Evolutionary conservation across 2,329 filamentous ascomycete genomes (phyloP).

Genomic region (Neonectria magnoliae): DNA sequence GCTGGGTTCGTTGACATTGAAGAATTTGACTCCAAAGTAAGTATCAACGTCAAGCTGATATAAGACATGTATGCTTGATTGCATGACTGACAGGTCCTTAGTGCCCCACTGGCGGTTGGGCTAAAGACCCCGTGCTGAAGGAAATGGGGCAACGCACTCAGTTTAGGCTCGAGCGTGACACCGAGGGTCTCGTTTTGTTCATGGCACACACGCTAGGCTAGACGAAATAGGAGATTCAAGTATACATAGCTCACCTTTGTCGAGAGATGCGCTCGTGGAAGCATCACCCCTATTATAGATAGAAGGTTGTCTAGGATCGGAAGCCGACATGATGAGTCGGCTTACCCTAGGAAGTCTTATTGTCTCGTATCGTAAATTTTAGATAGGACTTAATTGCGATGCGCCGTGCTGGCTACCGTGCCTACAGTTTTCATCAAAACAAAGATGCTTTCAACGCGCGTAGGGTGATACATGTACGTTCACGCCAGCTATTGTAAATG

Average conservation of each 20-base stretch:
- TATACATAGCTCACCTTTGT: conserved; percentile 19
- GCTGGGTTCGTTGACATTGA: conserved; percentile 39
- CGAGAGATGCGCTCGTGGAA: conserved; percentile 16
- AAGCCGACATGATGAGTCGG: neutral
- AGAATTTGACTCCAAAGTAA: conserved; percentile 27
- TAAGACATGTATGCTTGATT: too few species aligned
- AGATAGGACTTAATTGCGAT: too few species aligned
- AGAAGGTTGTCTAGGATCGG: conserved; percentile 19
- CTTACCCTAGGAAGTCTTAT: too few species aligned
- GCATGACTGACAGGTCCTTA: neutral
- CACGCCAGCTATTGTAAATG: too few species aligned
- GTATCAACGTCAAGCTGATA: neutral
- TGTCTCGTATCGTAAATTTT: too few species aligned
- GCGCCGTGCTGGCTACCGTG: too few species aligned
- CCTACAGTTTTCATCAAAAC: too few species aligned
- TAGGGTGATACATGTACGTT: too few species aligned
- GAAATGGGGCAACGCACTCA: neutral
- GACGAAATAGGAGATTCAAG: conserved; percentile 7
- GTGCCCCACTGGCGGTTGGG: neutral
- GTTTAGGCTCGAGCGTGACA: neutral
- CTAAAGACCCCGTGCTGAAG: neutral
- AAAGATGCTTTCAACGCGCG: too few species aligned
- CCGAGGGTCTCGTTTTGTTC: conserved; percentile 7
- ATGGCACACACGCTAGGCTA: conserved; percentile 7
- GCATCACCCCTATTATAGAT: conserved; percentile 2